A percentile compares a stretch with the other conserved stretches of the same genome.
phyloP scores from a whole-genome alignment of 805 yeast genomes.

The Schizosaccharomyces lindneri region DNA sequence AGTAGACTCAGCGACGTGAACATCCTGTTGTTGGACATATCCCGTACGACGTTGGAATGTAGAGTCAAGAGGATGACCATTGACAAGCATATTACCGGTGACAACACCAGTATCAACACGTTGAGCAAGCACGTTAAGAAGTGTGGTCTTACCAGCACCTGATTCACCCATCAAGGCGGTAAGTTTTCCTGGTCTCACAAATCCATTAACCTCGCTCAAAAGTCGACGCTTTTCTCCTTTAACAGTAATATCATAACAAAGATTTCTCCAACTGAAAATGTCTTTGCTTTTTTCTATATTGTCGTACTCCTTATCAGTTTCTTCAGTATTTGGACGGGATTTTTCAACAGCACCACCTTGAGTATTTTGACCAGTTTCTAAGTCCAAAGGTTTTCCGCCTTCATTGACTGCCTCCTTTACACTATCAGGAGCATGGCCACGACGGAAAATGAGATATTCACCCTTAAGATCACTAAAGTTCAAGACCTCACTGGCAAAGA shows the following conservation, averaged over 20 bases:
- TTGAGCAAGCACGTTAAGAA: conserved; percentile 46
- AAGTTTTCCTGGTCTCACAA: conserved; percentile 57
- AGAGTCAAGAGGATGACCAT: conserved; percentile 35
- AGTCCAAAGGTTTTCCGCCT: conserved; percentile 9
- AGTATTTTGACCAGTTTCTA: conserved; percentile 15
- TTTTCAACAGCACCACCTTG: background rate
- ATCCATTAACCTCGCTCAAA: conserved; percentile 34
- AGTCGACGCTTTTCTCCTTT: conserved; percentile 15
- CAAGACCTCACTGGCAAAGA: conserved; percentile 14
- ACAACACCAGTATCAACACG: conserved; percentile 47
- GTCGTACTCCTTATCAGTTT: background rate
- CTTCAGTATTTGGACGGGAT: background rate
- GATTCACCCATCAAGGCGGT: conserved; percentile 72
- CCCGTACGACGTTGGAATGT: conserved; percentile 61
- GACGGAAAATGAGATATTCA: conserved; percentile 13
- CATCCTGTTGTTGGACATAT: conserved; percentile 59
- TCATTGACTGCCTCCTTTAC: conserved; percentile 13
- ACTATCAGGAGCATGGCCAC: conserved; percentile 16
- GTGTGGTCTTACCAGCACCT: conserved; percentile 69
- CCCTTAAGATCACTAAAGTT: conserved; percentile 13
- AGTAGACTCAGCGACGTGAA: conserved; percentile 42
- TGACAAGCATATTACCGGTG: conserved; percentile 47
- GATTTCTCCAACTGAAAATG: conserved; percentile 36
- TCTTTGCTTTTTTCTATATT: conserved; percentile 14
- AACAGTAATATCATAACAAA: conserved; percentile 29